Evolutionary conservation across 345 rosid genomes (phyloP).

Genomic region (Corchorus capsularis): DNA sequence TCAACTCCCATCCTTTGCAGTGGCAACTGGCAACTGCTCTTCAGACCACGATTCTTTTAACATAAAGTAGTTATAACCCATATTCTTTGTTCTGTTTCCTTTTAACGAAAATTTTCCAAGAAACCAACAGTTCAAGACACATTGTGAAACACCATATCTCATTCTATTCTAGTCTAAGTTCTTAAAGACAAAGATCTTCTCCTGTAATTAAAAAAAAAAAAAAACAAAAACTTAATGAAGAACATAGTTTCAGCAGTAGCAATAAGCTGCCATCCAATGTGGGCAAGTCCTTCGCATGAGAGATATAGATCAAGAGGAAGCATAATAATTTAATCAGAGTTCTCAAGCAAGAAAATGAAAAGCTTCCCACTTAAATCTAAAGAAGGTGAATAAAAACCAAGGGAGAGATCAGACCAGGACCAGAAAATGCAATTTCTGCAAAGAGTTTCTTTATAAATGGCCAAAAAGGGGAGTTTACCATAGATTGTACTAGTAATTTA

Average conservation of each 20-base stretch:
- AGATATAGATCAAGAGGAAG: background rate
- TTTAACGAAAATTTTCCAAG: background rate
- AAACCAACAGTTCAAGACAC: background rate
- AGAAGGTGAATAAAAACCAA: too few species aligned
- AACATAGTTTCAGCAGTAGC: background rate
- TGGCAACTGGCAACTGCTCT: too few species aligned
- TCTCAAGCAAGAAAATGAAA: background rate
- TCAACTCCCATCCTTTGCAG: too few species aligned
- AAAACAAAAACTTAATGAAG: background rate
- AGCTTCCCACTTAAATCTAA: background rate
- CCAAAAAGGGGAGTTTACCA: background rate
- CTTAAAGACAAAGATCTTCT: background rate
- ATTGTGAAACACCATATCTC: background rate
- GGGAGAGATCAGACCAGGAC: too few species aligned
- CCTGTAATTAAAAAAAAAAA: background rate
- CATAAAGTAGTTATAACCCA: too few species aligned
- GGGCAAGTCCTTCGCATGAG: background rate
- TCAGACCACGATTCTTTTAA: too few species aligned
- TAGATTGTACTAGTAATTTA: background rate
- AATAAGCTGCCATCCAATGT: background rate
- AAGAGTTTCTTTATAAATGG: background rate
- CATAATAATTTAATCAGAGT: background rate
- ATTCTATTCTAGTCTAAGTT: background rate
- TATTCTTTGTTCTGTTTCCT: too few species aligned
- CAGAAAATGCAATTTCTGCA: background rate